A percentile compares a stretch with the other conserved stretches of the same genome.
Evolutionary conservation across 805 yeast species (phyloP).

Genomic region (Kluyveromyces wickerhamii): DNA sequence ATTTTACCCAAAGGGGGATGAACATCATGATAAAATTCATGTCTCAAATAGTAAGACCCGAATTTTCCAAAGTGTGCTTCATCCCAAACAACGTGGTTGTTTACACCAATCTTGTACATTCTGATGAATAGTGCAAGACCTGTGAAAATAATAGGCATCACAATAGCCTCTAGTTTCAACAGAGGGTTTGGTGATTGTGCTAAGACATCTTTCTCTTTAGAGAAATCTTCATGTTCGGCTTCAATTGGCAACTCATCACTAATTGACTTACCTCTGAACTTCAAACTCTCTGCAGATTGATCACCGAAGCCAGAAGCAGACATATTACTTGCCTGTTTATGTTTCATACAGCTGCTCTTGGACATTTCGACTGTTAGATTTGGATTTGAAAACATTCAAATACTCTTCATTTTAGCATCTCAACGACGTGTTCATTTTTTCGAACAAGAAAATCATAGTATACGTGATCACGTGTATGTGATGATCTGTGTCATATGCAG

Average conservation of each 20-base stretch:
- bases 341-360: too few species aligned
- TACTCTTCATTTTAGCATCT: too few species aligned
- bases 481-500: too few species aligned
- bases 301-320: conserved; percentile 18
- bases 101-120: conserved; percentile 48
- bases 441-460: neutral
- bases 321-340: too few species aligned
- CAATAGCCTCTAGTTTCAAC: conserved; percentile 25
- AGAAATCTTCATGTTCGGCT: conserved; percentile 15
- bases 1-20: conserved; percentile 85
- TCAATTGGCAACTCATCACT: conserved; percentile 6
- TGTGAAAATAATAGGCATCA: conserved; percentile 40
- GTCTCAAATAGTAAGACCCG: conserved; percentile 71
- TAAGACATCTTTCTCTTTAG: conserved; percentile 11
- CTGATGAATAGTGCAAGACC: conserved; percentile 45
- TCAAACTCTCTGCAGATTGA: conserved; percentile 10
- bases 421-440: conserved; percentile 8
- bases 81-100: conserved; percentile 72
- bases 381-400: too few species aligned
- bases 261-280: conserved; percentile 9
- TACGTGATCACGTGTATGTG: too few species aligned
- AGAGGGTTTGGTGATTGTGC: conserved; percentile 8
- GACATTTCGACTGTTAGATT: too few species aligned
- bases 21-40: conserved; percentile 77
- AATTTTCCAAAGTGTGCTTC: conserved; percentile 87